A percentile compares a stretch with the other conserved stretches of the same genome.
Evolutionary conservation across 495 filamentous ascomycete species (phyloP).

Genomic region (Parathielavia appendiculata): DNA sequence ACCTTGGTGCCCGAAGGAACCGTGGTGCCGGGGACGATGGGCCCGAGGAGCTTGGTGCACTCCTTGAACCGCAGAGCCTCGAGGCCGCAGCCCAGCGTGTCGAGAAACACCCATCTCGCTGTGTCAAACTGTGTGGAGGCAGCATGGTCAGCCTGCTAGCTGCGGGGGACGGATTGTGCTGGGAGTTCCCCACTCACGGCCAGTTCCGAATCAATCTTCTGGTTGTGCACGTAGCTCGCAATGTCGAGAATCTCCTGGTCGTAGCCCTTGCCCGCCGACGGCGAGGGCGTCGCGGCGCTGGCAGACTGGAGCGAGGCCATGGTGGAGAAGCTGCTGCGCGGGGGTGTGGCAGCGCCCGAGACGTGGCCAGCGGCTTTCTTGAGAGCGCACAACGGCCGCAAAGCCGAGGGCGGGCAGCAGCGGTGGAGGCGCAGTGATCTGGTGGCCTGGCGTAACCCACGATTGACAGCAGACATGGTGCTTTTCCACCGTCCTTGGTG

Average conservation of each 20-base stretch:
- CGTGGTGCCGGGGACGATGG: slow-evolving; percentile 80
- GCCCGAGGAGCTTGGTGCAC: slow-evolving; percentile 92
- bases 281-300: slow-evolving; percentile 41
- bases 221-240: slow-evolving; percentile 88
- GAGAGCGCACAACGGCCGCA: slow-evolving; percentile 22
- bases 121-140: slow-evolving; percentile 73
- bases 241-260: slow-evolving; percentile 93
- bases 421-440: slow-evolving; percentile 28
- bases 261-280: slow-evolving; percentile 55
- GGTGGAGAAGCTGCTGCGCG: slow-evolving; percentile 49
- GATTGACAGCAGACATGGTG: slow-evolving; percentile 32
- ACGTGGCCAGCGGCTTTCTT: slow-evolving; percentile 21
- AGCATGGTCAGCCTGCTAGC: slow-evolving; percentile 16
- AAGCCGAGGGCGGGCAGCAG: slow-evolving; percentile 20
- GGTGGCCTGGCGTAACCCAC: slow-evolving; percentile 31
- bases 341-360: slow-evolving; percentile 24
- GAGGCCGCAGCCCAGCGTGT: slow-evolving; percentile 93
- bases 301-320: slow-evolving; percentile 50
- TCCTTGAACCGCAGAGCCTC: slow-evolving; percentile 94
- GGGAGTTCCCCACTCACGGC: slow-evolving; percentile 57
- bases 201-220: slow-evolving; percentile 82
- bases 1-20: slow-evolving; percentile 93
- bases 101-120: slow-evolving; percentile 80
- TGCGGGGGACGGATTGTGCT: background rate
- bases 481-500: slow-evolving; percentile 9